phyloP scores from a whole-genome alignment of 768 basidiomycete species.

The Leccinum uliginosum region DNA sequence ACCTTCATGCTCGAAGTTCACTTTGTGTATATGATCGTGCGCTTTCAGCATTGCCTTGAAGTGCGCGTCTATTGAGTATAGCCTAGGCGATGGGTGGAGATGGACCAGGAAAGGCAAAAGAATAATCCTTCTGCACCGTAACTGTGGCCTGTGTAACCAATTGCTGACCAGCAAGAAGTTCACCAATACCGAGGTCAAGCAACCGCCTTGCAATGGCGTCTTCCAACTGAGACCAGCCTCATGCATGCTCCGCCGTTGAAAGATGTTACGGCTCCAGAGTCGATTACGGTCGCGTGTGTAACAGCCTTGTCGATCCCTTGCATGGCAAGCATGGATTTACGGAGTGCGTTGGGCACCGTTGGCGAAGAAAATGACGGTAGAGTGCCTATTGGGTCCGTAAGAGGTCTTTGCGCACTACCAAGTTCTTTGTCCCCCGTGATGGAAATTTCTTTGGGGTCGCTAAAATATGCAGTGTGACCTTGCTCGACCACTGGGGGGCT shows the following conservation, averaged over 20 bases:
- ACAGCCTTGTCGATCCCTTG: slow-evolving; percentile 78
- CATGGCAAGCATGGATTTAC: slow-evolving; percentile 62
- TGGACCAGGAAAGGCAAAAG: no score
- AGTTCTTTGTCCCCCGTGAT: not conserved
- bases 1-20: no score
- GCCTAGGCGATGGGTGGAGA: no score
- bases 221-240: slow-evolving; percentile 52
- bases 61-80: no score
- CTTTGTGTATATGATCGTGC: no score
- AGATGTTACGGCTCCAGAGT: slow-evolving; percentile 44
- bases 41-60: no score
- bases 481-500: slow-evolving; percentile 34
- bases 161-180: slow-evolving; percentile 80
- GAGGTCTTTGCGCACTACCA: slow-evolving; percentile 3
- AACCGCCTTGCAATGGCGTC: slow-evolving; percentile 61
- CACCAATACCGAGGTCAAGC: slow-evolving; percentile 69
- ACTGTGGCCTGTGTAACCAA: not conserved
- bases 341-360: slow-evolving; percentile 60
- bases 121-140: no score
- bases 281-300: slow-evolving; percentile 63
- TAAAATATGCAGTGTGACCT: slow-evolving; percentile 17
- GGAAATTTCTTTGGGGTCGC: not conserved
- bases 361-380: slow-evolving; percentile 72
- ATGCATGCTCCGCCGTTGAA: slow-evolving; percentile 38
- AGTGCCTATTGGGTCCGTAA: slow-evolving; percentile 25